phyloP scores from a whole-genome alignment of 495 filamentous ascomycete genomes.

The Xylaria sp. region DNA sequence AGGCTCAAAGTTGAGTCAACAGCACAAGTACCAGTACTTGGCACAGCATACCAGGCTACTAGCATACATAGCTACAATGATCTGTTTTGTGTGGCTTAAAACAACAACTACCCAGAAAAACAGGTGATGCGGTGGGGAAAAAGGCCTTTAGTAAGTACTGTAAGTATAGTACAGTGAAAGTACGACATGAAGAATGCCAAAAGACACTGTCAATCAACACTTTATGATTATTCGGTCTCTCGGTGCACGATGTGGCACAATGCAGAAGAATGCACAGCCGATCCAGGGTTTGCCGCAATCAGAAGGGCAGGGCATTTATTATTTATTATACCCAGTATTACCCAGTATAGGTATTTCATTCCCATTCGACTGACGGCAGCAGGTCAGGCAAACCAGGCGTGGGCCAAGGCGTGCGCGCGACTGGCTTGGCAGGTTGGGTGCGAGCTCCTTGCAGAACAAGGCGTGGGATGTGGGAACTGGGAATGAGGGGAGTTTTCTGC shows the following conservation, averaged over 20 bases:
- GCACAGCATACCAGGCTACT: background rate
- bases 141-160: background rate
- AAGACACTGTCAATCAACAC: conserved; percentile 2
- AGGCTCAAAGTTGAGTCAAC: conserved; percentile 2
- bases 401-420: background rate
- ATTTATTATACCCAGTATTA: background rate
- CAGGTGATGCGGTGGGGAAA: background rate
- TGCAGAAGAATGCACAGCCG: conserved; percentile 13
- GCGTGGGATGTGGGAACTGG: conserved; percentile 20
- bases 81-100: background rate
- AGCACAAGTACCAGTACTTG: background rate
- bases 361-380: conserved; percentile 9
- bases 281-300: conserved; percentile 11
- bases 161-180: too few relatives aligned
- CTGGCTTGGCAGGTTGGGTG: conserved; percentile 14
- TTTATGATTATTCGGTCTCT: conserved; percentile 3
- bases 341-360: too few relatives aligned
- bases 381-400: conserved; percentile 5
- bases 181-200: conserved; percentile 8
- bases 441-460: conserved; percentile 19
- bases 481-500: conserved; percentile 11
- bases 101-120: background rate
- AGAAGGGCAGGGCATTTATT: background rate
- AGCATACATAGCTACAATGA: background rate
- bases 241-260: conserved; percentile 12